Evolutionary conservation across 2,329 filamentous ascomycete species (phyloP), one percentile per base, ranked within the genome.

Genomic region (Pseudocercospora ulei): DNA sequence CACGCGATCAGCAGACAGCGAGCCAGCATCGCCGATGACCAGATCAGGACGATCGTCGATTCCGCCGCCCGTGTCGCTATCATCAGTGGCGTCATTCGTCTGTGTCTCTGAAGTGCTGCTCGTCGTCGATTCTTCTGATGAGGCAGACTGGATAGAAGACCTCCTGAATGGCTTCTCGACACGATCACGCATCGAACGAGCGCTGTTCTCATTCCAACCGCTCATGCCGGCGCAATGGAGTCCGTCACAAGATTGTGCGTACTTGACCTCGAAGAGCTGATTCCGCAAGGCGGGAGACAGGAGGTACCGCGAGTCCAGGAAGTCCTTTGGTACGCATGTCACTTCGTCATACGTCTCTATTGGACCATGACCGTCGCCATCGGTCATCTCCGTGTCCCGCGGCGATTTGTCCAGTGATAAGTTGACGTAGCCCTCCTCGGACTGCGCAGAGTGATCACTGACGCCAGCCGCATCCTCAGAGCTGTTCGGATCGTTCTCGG

Each of bases 361-460:
- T 22, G 30, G 2, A 28, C 27, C 17, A 7, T 11, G 13, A 23
- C 27, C 18, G 22, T 33, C 13, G 24, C 24, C 29, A 18, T 35
- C 29, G n/a, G 35, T 35, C 39, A 46, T 40, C 17, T 29, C 26
- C 4, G 22, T 22, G 22, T 40, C 37, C 13, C 26, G 8, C 18
- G 17, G 11, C 8, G 31, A 28, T 27, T 85, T 80, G 37, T 76
- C 78, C 79, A 95, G 87, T 0, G 82, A 82, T 9, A 98, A 78
- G 56, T 95, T 83, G 4, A 96, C 82, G 54, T 95, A 76, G 45
- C 84, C 84, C 45, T 95, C 87, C 59, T 95, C 88, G 6, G 85
- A 82, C 57, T 87, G 80, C 1, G 93, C 73, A 2, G 87, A 94
- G 17, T 76, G 73, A 28, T 84, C 80, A 41, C 80, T 74, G 30